These are phyloP conservation scores for Colletotrichum destructivum DNA, from an alignment of 2,329 filamentous ascomycete species.

Conservation along the genomic window DNA sequence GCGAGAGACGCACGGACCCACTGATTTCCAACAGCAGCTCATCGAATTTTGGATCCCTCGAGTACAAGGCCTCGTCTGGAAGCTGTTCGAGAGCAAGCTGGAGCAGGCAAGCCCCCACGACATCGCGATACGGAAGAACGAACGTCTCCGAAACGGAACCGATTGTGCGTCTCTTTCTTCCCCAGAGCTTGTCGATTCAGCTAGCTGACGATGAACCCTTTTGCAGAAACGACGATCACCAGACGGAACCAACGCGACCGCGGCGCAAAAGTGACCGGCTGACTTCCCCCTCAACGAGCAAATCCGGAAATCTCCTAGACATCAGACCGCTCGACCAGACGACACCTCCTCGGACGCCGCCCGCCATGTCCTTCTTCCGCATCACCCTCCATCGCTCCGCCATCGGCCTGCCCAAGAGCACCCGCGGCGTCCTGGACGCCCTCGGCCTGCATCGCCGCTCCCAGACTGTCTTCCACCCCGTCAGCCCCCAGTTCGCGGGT, in stretches of 20 bases:
- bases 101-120: slow-evolving; percentile 5
- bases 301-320: not conserved
- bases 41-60: slow-evolving; percentile 29
- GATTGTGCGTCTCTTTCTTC: not conserved
- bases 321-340: not conserved
- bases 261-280: not conserved
- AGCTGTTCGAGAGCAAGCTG: slow-evolving; percentile 4
- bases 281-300: not conserved
- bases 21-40: not conserved
- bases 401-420: slow-evolving; percentile 88
- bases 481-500: slow-evolving; percentile 84
- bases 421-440: slow-evolving; percentile 84
- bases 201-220: not conserved
- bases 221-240: slow-evolving; percentile 1
- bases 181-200: not conserved
- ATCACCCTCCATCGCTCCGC: slow-evolving; percentile 91
- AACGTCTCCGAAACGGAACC: not conserved
- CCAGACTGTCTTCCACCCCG: slow-evolving; percentile 91
- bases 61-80: not conserved
- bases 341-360: not conserved
- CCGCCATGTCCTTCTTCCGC: slow-evolving; percentile 84
- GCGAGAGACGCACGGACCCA: slow-evolving; percentile 10
- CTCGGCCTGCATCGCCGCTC: slow-evolving; percentile 89
- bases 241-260: slow-evolving; percentile 7
- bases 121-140: slow-evolving; percentile 15